phyloP scores from a whole-genome alignment of 768 basidiomycete genomes.

The Piloderma croceum region DNA sequence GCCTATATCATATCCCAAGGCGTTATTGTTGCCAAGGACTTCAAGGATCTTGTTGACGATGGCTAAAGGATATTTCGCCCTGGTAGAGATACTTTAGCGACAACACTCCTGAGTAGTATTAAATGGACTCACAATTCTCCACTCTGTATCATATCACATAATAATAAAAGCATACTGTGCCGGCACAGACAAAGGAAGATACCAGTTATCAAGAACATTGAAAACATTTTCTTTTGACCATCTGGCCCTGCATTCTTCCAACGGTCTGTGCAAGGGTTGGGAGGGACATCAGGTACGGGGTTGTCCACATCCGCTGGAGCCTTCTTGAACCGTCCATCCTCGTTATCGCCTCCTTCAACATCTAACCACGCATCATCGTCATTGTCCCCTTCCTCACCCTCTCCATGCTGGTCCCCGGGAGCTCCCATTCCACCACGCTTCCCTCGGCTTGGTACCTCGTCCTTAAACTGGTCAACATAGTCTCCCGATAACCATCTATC shows the following conservation, averaged over 20 bases:
- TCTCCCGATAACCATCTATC: conserved; percentile 31
- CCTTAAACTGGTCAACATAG: too few relatives aligned
- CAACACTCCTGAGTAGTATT: neutral
- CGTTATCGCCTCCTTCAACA: too few relatives aligned
- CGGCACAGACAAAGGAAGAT: conserved; percentile 31
- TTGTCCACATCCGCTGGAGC: too few relatives aligned
- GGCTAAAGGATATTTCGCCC: conserved; percentile 19
- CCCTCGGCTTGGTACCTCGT: too few relatives aligned
- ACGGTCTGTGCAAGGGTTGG: too few relatives aligned
- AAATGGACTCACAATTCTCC: conserved; percentile 31
- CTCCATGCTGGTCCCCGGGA: too few relatives aligned
- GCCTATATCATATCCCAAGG: conserved; percentile 21
- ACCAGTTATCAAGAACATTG: too few relatives aligned
- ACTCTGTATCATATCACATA: too few relatives aligned
- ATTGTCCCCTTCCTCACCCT: too few relatives aligned
- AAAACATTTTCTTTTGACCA: conserved; percentile 29
- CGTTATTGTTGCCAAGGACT: conserved; percentile 13
- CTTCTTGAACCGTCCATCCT: too few relatives aligned
- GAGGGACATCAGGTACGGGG: conserved; percentile 21
- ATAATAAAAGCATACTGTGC: conserved; percentile 26
- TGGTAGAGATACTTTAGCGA: too few relatives aligned
- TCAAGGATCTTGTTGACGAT: conserved; percentile 12
- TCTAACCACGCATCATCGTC: too few relatives aligned
- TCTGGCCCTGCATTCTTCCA: conserved; percentile 28
- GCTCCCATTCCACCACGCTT: conserved; percentile 11